These are phyloP conservation scores for Pontederia paniculata DNA, from an alignment of 176 grass and related monocot species.

Conservation along the genomic window DNA sequence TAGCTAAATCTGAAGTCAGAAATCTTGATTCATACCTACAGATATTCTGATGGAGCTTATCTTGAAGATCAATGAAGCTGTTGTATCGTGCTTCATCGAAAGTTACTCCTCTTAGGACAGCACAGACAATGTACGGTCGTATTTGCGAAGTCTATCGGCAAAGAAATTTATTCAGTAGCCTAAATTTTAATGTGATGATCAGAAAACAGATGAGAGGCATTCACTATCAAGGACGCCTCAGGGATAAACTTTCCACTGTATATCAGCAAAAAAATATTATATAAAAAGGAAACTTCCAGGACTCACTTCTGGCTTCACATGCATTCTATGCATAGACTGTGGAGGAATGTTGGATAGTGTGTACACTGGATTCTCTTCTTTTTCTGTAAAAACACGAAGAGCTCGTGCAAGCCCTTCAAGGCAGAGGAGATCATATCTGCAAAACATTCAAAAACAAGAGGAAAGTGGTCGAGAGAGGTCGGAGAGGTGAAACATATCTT, in stretches of 20 bases:
- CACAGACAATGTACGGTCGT: conserved; percentile 82
- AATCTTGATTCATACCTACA: conserved; percentile 47
- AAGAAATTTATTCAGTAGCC: conserved; percentile 8
- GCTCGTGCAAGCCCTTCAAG: conserved; percentile 81
- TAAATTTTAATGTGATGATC: background rate
- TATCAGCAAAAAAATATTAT: background rate
- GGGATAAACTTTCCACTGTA: background rate
- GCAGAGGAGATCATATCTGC: conserved; percentile 89
- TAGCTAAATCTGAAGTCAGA: background rate
- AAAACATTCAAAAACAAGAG: conserved; percentile 7
- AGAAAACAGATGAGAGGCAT: background rate
- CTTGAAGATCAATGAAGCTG: conserved; percentile 98
- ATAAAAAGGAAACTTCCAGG: background rate
- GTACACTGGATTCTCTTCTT: conserved; percentile 45
- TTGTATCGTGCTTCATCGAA: conserved; percentile 90
- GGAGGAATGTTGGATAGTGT: conserved; percentile 33
- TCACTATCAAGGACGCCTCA: no score
- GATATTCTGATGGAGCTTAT: conserved; percentile 98
- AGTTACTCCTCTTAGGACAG: conserved; percentile 72
- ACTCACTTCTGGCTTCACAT: conserved; percentile 70
- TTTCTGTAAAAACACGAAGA: conserved; percentile 64
- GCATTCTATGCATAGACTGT: conserved; percentile 54
- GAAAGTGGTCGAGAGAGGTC: conserved; percentile 8
- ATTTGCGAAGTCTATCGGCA: conserved; percentile 62
- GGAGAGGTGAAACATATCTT: no score